These are phyloP conservation scores for Dictyostelium citrinum DNA, from an alignment of 78 protist genomes.

Conservation along the genomic window DNA sequence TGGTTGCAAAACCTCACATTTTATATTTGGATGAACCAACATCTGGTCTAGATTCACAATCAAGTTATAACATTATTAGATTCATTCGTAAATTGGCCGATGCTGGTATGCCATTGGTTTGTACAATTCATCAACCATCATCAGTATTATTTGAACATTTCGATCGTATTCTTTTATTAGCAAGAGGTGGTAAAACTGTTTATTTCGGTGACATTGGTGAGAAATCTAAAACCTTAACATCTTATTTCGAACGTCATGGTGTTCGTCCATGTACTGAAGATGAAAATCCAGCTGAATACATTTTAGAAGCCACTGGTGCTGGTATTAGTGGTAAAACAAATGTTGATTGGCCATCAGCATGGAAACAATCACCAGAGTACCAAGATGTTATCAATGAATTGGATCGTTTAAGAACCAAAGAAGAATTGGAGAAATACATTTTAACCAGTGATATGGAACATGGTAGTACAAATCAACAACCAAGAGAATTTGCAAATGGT, in stretches of 20 bases:
- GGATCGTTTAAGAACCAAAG: not conserved
- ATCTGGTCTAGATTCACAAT: constrained; percentile 62
- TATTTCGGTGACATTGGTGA: constrained; percentile 80
- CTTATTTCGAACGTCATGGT: constrained; percentile 37
- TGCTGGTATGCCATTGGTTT: constrained; percentile 77
- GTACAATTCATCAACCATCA: constrained; percentile 82
- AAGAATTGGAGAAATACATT: not conserved
- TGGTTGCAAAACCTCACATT: constrained; percentile 79
- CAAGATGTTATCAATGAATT: not conserved
- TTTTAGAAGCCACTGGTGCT: constrained; percentile 78
- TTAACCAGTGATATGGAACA: not conserved
- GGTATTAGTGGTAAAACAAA: constrained; percentile 62
- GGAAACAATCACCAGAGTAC: constrained; percentile 53
- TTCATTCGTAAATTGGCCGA: constrained; percentile 74
- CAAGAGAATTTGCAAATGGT: constrained; percentile 56
- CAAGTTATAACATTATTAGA: constrained; percentile 54
- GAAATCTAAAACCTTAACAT: constrained; percentile 45
- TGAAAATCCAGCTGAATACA: constrained; percentile 85
- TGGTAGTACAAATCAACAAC: not conserved
- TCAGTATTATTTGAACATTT: constrained; percentile 74
- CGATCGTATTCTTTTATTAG: constrained; percentile 62
- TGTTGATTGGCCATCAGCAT: constrained; percentile 66
- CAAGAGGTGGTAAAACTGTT: constrained; percentile 77
- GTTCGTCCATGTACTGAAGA: constrained; percentile 53
- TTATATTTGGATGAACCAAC: constrained; percentile 63